A percentile compares a stretch with the other conserved stretches of the same genome.
Conservation (phyloP, 2,329 filamentous ascomycete genomes). For the Thermoascus crustaceus region DNA sequence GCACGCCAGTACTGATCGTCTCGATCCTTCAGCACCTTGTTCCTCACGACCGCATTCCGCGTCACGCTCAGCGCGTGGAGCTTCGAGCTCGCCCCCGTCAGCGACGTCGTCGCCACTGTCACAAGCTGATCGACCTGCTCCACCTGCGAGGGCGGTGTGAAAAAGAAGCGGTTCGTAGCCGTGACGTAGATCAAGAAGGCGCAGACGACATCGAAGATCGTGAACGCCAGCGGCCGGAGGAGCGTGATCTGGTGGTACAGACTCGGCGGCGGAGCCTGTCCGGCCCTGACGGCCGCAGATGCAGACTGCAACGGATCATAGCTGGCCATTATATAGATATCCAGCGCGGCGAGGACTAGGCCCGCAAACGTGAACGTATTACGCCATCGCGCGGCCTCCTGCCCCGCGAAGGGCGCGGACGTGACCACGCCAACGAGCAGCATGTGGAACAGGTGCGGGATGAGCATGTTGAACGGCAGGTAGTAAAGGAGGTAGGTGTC, state of each 20-base stretch:
- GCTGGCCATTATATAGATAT: constrained; percentile 56
- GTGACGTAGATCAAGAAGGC: constrained; percentile 65
- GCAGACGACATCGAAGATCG: constrained; percentile 54
- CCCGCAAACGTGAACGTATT: constrained; percentile 58
- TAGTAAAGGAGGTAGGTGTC: constrained; percentile 72
- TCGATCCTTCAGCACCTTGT: constrained; percentile 59
- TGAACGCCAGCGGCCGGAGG: constrained; percentile 57
- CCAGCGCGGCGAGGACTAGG: constrained; percentile 50
- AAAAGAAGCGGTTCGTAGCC: constrained; percentile 71
- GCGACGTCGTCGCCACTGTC: constrained; percentile 40
- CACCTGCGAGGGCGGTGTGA: constrained; percentile 50
- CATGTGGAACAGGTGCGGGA: constrained; percentile 75
- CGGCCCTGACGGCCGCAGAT: constrained; percentile 56
- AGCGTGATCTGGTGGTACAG: constrained; percentile 42
- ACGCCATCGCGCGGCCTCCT: constrained; percentile 61
- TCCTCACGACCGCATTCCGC: constrained; percentile 69
- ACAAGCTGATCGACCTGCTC: constrained; percentile 56
- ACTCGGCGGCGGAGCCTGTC: constrained; percentile 51
- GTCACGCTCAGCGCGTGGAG: constrained; percentile 66
- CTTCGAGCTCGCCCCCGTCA: constrained; percentile 57
- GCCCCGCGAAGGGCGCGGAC: constrained; percentile 56
- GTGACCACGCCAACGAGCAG: constrained; percentile 64
- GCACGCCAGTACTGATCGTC: constrained; percentile 65
- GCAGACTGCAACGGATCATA: constrained; percentile 49
- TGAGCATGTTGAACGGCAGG: constrained; percentile 57